Base-by-base conservation (phyloP, 768 basidiomycete species). In the Naganishia antarctica region DNA sequence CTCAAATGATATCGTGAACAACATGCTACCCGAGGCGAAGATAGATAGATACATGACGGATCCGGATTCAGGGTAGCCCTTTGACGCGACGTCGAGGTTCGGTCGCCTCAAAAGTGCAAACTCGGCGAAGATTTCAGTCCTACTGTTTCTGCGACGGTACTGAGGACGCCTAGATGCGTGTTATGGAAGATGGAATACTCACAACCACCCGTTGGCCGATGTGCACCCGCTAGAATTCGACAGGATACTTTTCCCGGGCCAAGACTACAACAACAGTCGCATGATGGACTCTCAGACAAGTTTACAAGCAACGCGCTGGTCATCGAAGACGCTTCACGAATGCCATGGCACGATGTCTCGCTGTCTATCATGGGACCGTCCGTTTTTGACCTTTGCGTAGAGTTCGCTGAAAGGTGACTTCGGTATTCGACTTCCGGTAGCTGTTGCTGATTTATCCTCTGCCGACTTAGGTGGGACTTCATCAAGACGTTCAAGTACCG, bases 101-200 rank as follows among this genome's bases (percentile, higher is more conserved):
- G n/a, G 7, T 16, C 37, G 37, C 16, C 37, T 40, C 37, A 40
- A 40, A 40, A 16, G 37, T 40, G 37, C 37, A 40, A 40, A 16
- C 7, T 16, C 37, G 37, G 16, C 37, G 37, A 16, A 7, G 37
- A 40, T 40, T 40, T 40, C 37, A 40, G 37, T 40, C 37, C 37
- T 40, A 40, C 37, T 40, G 37, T 40, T 40, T 40, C 37, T 40
- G 37, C 37, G 37, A 40, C 37, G 37, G 37, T 40, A 16, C 37
- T 40, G 37, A 40, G 96, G 96, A 25, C 96, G 96, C 12, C 84
- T 99, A 26, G 96, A 99, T 76, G 81, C 96, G n/a, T 97, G 91
- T 80, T 96, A 92, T 70, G 96, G 96, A 12, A 87, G 96, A 21
- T 99, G 94, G 93, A 96, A 98, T 78, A 90, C 89, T 0, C 85